phyloP scores from a whole-genome alignment of 2,329 filamentous ascomycete species.

The Phyllosticta citriasiana region DNA sequence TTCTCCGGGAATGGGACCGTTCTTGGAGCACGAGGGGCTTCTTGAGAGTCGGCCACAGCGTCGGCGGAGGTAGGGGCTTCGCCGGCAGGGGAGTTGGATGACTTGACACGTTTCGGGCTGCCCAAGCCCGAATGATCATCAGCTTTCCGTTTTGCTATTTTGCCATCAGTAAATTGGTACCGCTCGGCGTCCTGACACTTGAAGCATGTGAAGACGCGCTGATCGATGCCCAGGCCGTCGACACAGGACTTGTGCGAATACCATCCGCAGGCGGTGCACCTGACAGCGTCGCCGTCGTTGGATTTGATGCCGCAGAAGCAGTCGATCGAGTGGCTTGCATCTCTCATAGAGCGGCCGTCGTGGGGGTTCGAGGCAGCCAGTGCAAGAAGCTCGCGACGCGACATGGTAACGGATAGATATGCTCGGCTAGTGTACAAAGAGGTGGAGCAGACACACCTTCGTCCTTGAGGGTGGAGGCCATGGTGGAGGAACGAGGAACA shows the following conservation, averaged over 20 bases:
- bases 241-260: conserved; percentile 2
- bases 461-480: conserved; percentile 26
- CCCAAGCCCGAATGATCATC: conserved; percentile 52
- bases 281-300: neutral
- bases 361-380: conserved; percentile 14
- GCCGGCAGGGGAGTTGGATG: conserved; percentile 15
- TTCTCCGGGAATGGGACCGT: conserved; percentile 85
- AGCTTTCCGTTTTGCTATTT: conserved; percentile 59
- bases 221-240: neutral
- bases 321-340: conserved; percentile 9
- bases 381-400: conserved; percentile 1
- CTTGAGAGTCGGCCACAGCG: conserved; percentile 26
- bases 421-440: neutral
- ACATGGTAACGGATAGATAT: conserved; percentile 1
- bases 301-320: conserved; percentile 10
- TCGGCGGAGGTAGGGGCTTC: conserved; percentile 28
- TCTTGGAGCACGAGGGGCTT: conserved; percentile 40
- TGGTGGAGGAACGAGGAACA: conserved; percentile 13
- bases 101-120: conserved; percentile 49
- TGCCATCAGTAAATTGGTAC: neutral
- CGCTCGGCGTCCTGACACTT: neutral
- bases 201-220: neutral
- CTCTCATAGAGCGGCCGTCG: conserved; percentile 4
- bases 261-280: neutral
- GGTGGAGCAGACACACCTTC: conserved; percentile 23